Evolutionary conservation across 2,329 filamentous ascomycete species (phyloP), one percentile per base, ranked within the genome.

Genomic region (Colletotrichum acutatum): DNA sequence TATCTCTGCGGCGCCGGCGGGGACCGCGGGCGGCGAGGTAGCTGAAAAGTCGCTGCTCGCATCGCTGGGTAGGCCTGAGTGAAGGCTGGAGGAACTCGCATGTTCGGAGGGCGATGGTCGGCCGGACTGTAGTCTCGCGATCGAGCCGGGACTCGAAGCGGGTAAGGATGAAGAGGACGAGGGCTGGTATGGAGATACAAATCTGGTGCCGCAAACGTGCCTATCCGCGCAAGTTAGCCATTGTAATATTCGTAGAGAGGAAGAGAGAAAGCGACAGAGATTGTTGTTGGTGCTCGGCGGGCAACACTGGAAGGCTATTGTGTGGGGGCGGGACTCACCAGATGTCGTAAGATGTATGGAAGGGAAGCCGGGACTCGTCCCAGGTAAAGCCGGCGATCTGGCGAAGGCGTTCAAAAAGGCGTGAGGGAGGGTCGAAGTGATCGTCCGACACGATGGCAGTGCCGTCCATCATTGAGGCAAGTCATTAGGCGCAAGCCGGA

Each of bases 281-380:
- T 53, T 49, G 19, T 49, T 22, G 26, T 28, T 24, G 12, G 16
- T 28, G 34, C 22, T 32, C 2, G 11, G 61, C 4, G n/a, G 8
- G 46, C n/a, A 3, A 30, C 12, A 63, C 37, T 19, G 16, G 37
- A 49, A 49, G 42, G 8, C 19, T n/a, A n/a, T 49, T 16, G 14
- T 52, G 59, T 53, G 65, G 68, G 66, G 63, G 56, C 59, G 28
- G 7, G 32, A 78, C 83, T 78, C 85, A 91, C 95, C 95, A 98
- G 85, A 95, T 95, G 81, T 97, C 95, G 83, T 98, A 98, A 78
- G 92, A 94, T 63, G 89, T 89, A 79, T 92, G 90, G 68, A 88
- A 85, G 12, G 90, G 89, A 30, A 82, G 82, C 70, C 79, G 81
- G 16, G 89, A 87, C 76, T 94, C 92, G 81, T 95, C 92, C 93